phyloP scores from a whole-genome alignment of 306 rosid species.

The Rubus idaeus region DNA sequence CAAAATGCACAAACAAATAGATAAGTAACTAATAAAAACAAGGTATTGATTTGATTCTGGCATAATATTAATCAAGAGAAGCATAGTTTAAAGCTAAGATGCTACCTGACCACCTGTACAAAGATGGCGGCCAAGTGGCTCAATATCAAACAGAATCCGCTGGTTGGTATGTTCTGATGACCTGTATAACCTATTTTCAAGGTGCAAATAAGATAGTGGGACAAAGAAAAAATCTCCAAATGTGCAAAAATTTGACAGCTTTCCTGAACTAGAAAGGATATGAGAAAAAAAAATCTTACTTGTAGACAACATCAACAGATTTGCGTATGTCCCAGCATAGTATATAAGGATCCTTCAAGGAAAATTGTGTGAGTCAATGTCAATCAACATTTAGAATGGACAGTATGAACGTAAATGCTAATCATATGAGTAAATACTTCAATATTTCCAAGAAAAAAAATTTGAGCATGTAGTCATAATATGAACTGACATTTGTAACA shows the following conservation, averaged over 20 bases:
- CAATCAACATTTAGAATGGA: conserved; percentile 13
- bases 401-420: conserved; percentile 13
- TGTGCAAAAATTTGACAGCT: neutral
- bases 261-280: conserved; percentile 16
- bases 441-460: neutral
- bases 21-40: neutral
- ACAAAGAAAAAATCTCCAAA: neutral
- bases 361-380: conserved; percentile 29
- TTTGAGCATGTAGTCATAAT: no score
- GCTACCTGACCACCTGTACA: conserved; percentile 97
- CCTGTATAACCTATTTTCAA: conserved; percentile 71
- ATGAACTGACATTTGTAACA: neutral
- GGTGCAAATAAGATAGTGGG: neutral
- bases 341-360: conserved; percentile 87
- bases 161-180: conserved; percentile 89
- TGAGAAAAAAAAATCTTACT: conserved; percentile 42
- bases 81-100: conserved; percentile 19
- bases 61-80: conserved; percentile 22
- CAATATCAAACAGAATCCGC: conserved; percentile 85
- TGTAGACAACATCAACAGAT: conserved; percentile 86
- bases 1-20: conserved; percentile 16
- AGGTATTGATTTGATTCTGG: conserved; percentile 12
- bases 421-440: neutral
- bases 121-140: conserved; percentile 80
- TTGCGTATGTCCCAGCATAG: conserved; percentile 98